Evolutionary conservation across 164 flowering plant genomes (phyloP), one percentile per base, ranked within the genome.

Genomic region (Umbilicus rupestris): DNA sequence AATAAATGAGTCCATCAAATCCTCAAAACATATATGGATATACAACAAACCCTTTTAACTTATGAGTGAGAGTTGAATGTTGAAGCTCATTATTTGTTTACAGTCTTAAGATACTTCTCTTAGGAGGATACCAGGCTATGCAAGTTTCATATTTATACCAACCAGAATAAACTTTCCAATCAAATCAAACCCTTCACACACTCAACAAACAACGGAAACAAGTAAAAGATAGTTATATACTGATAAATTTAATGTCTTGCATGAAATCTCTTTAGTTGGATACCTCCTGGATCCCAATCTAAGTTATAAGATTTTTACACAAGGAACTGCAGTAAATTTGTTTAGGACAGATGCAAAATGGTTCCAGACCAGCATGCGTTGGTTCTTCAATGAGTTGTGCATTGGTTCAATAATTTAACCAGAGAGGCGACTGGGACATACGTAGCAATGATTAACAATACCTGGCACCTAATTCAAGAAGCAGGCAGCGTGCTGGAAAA

Each of bases 401-500:
- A 41, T 41, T 12, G 37, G 37, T 7, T 35, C 37, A 35, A 35
- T 35, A 5, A 35, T 35, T 45, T 45, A 45, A 45, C 2, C 15
- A 45, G 49, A 45, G 49, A 45, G n/a, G 4, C 0, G 49, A 45
- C n/a, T 15, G 49, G 3, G n/a, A 45, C 15, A 45, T 15, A n/a
- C 3, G 49, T 45, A 15, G 19, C 49, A 49, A 19, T 3, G 22
- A 49, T 5, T 20, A 49, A 16, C 4, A 49, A 49, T 49, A 49
- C 55, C 55, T n/a, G 55, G 6, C 26, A 49, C 24, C 55, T 5
- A 14, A 49, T 49, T 49, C 20, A 59, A 8, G 37, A 33, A 28
- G 63, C 63, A 59, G 37, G 63, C 19, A 59, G 44, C 19, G 35
- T n/a, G 16, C 70, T 20, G 2, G 76, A n/a, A 4, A 77, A 55